phyloP scores from a whole-genome alignment of 78 protist genomes.

The Ministeria vibrans region DNA sequence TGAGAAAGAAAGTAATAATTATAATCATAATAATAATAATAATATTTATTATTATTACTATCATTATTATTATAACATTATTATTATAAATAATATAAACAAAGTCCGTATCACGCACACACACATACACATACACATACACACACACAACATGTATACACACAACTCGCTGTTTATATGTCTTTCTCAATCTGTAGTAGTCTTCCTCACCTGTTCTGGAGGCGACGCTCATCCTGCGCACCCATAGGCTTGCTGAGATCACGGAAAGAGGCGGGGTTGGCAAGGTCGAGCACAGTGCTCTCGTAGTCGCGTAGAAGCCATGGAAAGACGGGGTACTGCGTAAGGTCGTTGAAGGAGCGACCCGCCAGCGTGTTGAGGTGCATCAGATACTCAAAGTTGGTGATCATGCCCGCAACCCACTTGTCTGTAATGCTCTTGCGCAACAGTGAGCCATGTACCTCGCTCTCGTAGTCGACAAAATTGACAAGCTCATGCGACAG shows the following conservation, averaged over 20 bases:
- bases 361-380: constrained; percentile 88
- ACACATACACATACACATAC: neutral
- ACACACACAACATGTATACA: constrained; percentile 12
- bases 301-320: constrained; percentile 61
- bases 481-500: constrained; percentile 48
- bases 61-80: no score
- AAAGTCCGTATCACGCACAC: neutral
- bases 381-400: constrained; percentile 86
- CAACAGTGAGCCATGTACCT: constrained; percentile 15
- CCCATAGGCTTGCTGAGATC: constrained; percentile 81
- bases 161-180: no score
- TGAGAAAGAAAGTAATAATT: neutral
- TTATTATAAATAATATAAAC: neutral
- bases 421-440: constrained; percentile 12
- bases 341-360: constrained; percentile 85
- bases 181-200: no score
- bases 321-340: constrained; percentile 89
- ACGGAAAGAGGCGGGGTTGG: constrained; percentile 50
- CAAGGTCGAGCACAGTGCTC: constrained; percentile 49
- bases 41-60: neutral
- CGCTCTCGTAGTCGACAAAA: constrained; percentile 56
- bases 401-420: constrained; percentile 67
- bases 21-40: no score
- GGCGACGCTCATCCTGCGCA: constrained; percentile 52
- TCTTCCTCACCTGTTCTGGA: no score